phyloP scores from a whole-genome alignment of 305 asterid species.

The Rubia tinctorum region DNA sequence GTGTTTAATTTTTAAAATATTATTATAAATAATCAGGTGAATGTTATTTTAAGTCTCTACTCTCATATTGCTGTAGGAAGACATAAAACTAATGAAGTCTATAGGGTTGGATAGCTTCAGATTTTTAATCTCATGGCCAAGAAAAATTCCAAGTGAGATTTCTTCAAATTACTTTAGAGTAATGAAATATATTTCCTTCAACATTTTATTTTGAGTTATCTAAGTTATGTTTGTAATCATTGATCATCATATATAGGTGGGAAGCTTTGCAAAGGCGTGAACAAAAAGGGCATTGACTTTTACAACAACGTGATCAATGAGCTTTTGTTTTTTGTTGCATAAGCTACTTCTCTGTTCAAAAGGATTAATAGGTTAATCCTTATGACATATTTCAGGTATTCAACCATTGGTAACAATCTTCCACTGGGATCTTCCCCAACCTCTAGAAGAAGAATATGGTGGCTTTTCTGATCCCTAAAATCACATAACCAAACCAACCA shows the following conservation, averaged over 20 bases:
- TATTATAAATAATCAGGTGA: no score
- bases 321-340: no score
- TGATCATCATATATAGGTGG: constrained; percentile 1
- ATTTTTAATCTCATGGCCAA: constrained; percentile 9
- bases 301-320: constrained; percentile 10
- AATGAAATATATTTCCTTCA: background rate
- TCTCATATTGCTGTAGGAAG: background rate
- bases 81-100: constrained; percentile 10
- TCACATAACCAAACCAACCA: constrained; percentile 30
- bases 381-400: background rate
- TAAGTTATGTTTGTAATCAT: background rate
- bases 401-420: background rate
- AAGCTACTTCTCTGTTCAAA: no score
- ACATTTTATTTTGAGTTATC: background rate
- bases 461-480: constrained; percentile 24
- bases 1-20: no score
- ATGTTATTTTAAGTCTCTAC: background rate
- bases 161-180: background rate
- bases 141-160: constrained; percentile 7
- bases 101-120: constrained; percentile 5
- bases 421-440: constrained; percentile 8
- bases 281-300: constrained; percentile 1
- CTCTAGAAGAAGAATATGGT: constrained; percentile 1
- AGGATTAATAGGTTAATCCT: no score
- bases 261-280: constrained; percentile 1